These are phyloP conservation scores for Geranomyces variabilis DNA, from an alignment of 192 early-diverging fungal species.

Conservation along the genomic window DNA sequence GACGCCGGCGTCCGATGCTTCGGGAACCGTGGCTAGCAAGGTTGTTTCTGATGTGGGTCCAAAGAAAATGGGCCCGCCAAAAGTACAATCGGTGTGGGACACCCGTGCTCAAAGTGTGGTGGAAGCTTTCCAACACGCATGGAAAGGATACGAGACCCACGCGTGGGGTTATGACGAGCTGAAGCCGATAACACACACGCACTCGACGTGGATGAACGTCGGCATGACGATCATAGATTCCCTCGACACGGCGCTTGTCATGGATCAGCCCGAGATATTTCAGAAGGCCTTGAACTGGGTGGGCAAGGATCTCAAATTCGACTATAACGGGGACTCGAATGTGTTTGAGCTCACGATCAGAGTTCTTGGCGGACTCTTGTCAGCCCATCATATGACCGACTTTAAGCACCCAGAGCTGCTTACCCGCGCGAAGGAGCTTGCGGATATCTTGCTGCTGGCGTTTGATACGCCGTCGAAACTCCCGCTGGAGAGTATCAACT, in stretches of 20 bases:
- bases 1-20: too few relatives aligned
- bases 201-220: conserved; percentile 74
- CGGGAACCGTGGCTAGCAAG: too few relatives aligned
- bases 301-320: conserved; percentile 59
- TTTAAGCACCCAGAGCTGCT: conserved; percentile 61
- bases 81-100: conserved; percentile 10
- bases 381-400: conserved; percentile 78
- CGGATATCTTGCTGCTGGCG: conserved; percentile 69
- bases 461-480: conserved; percentile 58
- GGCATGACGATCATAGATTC: conserved; percentile 85
- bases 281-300: conserved; percentile 70
- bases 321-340: conserved; percentile 54
- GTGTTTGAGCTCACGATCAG: conserved; percentile 89
- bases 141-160: conserved; percentile 71
- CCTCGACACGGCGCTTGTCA: conserved; percentile 80
- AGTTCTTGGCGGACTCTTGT: conserved; percentile 81
- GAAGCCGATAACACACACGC: conserved; percentile 67
- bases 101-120: conserved; percentile 49
- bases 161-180: conserved; percentile 89
- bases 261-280: conserved; percentile 76
- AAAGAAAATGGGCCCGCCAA: too few relatives aligned
- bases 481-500: conserved; percentile 11
- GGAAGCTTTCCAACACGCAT: conserved; percentile 74
- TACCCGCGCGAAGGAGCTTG: conserved; percentile 75
- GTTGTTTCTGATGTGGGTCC: too few relatives aligned